Evolutionary conservation across 208 protist genomes (phyloP), one percentile per base, ranked within the genome.

Genomic region (Leishmania tropica): DNA sequence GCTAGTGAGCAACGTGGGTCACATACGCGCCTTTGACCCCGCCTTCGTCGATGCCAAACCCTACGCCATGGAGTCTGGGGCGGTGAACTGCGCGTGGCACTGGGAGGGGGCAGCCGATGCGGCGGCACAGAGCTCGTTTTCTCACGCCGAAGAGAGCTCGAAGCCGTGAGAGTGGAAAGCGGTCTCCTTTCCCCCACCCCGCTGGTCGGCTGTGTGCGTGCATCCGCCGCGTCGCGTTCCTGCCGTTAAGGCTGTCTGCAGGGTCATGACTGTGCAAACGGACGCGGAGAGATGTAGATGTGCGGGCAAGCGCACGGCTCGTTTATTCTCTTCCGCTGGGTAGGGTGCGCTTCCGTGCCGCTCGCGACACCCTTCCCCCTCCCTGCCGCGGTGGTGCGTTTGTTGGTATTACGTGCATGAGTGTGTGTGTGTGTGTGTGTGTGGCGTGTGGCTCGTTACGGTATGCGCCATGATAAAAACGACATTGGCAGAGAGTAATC

Each of bases 31-130:
- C 81, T 95, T 93, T 80, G 93, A 97, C 56, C 88, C 93, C 0
- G 76, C 73, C 40, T 96, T 88, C 76, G 86, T 90, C 40, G 83
- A 85, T 28, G 60, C 79, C 28, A 90, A 92, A 74, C 92, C 92
- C 17, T 97, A 95, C 77, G 88, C 96, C 42, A 93, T 82, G 71
- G 89, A 89, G 28, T 85, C 58, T 37, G 94, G 92, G 0, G 90
- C 90, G n/a, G 88, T 97, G 31, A 94, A 97, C 87, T 88, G 85
- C 74, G 89, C 83, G 7, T 97, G 94, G 92, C 84, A 94, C 73
- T 94, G 91, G 86, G 68, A 87, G 0, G 86, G 78, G 31, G 74
- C 60, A 35, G 24, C 5, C 21, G 3, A 68, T 67, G 21, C 17
- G 7, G 58, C 35, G 47, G 28, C 28, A 35, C 70, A 74, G 70